A percentile compares a stretch with the other conserved stretches of the same genome.
Evolutionary conservation across 441 rosid species (phyloP).

Genomic region (Dalechampia spathulata): DNA sequence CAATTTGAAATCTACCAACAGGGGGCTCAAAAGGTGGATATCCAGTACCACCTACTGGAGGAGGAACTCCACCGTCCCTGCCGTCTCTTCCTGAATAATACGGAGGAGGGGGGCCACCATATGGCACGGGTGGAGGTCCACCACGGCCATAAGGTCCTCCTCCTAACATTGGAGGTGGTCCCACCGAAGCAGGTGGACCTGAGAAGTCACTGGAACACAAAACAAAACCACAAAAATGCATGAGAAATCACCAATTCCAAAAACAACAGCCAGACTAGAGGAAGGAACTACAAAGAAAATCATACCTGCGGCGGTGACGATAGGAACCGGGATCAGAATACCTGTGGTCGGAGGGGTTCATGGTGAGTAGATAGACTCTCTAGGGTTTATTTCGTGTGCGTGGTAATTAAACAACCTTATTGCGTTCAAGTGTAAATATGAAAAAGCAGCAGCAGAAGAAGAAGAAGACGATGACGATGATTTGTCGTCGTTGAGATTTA

Average conservation of each 20-base stretch:
- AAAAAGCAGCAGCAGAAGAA: too few species aligned
- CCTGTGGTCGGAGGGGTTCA: slow-evolving; percentile 69
- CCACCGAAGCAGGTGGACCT: slow-evolving; percentile 28
- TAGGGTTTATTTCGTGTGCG: neutral
- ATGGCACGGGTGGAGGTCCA: slow-evolving; percentile 24
- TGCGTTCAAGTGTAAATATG: too few species aligned
- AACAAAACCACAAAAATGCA: neutral
- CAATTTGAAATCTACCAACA: slow-evolving; percentile 29
- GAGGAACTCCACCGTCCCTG: slow-evolving; percentile 3
- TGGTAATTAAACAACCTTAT: too few species aligned
- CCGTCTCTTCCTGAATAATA: slow-evolving; percentile 36
- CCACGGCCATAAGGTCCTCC: slow-evolving; percentile 33
- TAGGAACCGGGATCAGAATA: slow-evolving; percentile 74
- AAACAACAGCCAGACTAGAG: too few species aligned
- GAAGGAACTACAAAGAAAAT: too few species aligned
- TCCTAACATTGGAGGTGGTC: slow-evolving; percentile 36
- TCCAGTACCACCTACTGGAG: slow-evolving; percentile 12
- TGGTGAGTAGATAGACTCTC: too few species aligned
- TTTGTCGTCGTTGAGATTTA: too few species aligned
- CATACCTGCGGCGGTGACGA: slow-evolving; percentile 77
- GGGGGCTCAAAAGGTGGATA: slow-evolving; percentile 50
- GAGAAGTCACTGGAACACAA: slow-evolving; percentile 42
- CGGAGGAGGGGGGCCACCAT: slow-evolving; percentile 40
- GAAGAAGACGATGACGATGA: too few species aligned
- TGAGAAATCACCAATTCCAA: neutral